Evolutionary conservation across 768 basidiomycete genomes (phyloP), one percentile per base, ranked within the genome.

Genomic region (Suillus weaverae): DNA sequence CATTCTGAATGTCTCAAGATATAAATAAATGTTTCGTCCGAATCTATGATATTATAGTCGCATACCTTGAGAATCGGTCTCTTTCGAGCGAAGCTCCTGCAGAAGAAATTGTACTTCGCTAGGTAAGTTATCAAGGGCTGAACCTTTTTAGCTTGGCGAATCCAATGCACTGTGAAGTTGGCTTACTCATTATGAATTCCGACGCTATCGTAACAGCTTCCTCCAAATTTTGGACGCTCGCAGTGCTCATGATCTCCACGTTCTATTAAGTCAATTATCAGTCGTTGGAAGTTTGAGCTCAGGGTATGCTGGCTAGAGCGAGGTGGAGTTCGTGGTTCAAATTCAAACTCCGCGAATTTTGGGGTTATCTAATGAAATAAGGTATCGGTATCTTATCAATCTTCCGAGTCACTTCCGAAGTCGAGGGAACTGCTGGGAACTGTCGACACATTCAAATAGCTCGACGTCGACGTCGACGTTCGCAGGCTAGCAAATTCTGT

Each of bases 91-190:
- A 39, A 84, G 83, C 66, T 84, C 83, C 18, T 80, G 77, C n/a
- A 84, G 75, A 20, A 84, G 74, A 66, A 78, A 79, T 32, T 81
- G 80, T 10, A 85, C 76, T 70, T 84, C 83, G 38, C 77, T 79
- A 1, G 83, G 83, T 64, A 84, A 73, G 66, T 84, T 84, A 63
- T 84, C 83, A 22, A 84, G 77, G 60, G 81, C 83, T 84, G 53
- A 59, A 20, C 10, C 20, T 30, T 10, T 32, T 59, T 20, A 59
- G 39, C 39, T 30, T 41, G 38, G 10, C 30, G 26, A 13, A 30
- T 11, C 18, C 22, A 6, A 59, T 41, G 9, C 20, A 41, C 38
- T 14, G 16, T 11, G n/a, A 13, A 46, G 3, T 4, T 14, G 1
- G 72, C 84, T 71, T 53, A 84, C 83, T 83, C 10, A 78, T 75